These are phyloP conservation scores for Epicoccum nigrum DNA, from an alignment of 2,329 filamentous ascomycete genomes.

Conservation along the genomic window DNA sequence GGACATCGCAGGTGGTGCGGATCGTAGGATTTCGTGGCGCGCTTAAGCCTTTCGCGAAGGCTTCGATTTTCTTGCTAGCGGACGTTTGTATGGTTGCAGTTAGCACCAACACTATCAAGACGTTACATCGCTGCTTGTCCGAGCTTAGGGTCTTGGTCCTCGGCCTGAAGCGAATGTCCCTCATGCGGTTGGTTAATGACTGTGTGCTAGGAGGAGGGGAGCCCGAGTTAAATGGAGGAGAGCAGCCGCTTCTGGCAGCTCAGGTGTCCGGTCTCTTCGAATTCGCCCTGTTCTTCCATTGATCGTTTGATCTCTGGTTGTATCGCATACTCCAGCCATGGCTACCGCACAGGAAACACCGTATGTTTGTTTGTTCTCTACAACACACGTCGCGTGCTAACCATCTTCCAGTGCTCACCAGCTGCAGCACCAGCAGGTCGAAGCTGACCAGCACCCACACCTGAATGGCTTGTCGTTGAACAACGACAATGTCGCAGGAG, in stretches of 20 bases:
- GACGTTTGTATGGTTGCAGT: conserved; percentile 16
- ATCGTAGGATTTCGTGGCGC: conserved; percentile 28
- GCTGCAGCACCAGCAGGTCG: conserved; percentile 36
- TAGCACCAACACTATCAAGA: conserved; percentile 30
- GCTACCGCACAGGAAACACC: conserved; percentile 37
- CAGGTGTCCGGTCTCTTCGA: conserved; percentile 22
- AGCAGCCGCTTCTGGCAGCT: conserved; percentile 15
- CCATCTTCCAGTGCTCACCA: conserved; percentile 35
- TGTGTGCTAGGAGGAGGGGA: conserved; percentile 10
- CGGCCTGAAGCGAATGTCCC: conserved; percentile 20
- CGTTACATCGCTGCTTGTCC: conserved; percentile 43
- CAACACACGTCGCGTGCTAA: conserved; percentile 5
- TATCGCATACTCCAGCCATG: conserved; percentile 25
- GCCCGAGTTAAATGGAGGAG: conserved; percentile 33
- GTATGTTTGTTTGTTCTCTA: conserved; percentile 23
- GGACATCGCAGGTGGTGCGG: conserved; percentile 1
- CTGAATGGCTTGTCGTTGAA: conserved; percentile 35
- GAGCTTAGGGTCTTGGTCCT: conserved; percentile 24
- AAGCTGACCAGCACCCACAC: conserved; percentile 38
- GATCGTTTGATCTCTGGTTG: conserved; percentile 20
- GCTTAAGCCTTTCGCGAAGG: conserved; percentile 37
- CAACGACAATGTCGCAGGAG: conserved; percentile 26
- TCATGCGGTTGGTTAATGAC: conserved; percentile 16
- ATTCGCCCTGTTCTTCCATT: conserved; percentile 13
- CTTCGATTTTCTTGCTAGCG: conserved; percentile 32